Evolutionary conservation across 2,329 filamentous ascomycete species (phyloP).

Genomic region (Aspergillus candidus): DNA sequence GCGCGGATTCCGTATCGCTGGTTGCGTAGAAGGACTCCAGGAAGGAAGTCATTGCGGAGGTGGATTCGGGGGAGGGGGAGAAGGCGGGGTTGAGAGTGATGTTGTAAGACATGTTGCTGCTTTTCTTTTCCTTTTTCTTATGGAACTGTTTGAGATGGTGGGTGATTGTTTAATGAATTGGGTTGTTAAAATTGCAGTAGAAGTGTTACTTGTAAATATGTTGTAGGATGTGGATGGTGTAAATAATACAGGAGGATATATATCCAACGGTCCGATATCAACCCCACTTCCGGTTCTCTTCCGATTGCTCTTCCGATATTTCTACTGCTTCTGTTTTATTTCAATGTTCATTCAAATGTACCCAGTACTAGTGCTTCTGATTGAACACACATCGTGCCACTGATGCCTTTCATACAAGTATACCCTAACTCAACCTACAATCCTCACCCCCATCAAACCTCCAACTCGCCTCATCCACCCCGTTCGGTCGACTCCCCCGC

Average conservation of each 20-base stretch:
- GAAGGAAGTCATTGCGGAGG: constrained; percentile 24
- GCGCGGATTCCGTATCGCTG: constrained; percentile 30
- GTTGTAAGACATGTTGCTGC: constrained; percentile 31
- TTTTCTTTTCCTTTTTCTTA: neutral
- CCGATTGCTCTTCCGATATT: neutral
- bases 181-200: neutral
- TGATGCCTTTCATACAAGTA: neutral
- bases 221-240: neutral
- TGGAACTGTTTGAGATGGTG: neutral
- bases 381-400: too few relatives aligned
- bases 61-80: constrained; percentile 17
- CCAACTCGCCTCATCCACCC: constrained; percentile 47
- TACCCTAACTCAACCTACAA: constrained; percentile 21
- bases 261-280: neutral
- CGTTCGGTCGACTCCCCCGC: constrained; percentile 48
- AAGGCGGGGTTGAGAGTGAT: constrained; percentile 23
- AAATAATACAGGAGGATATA: too few relatives aligned
- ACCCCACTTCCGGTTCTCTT: neutral
- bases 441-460: constrained; percentile 24
- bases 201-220: neutral
- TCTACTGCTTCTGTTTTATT: too few relatives aligned
- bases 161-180: neutral
- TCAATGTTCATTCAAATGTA: too few relatives aligned
- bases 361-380: too few relatives aligned
- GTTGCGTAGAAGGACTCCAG: constrained; percentile 32